Conservation (phyloP, 208 protist species). For the Phytomonas francai region DNA sequence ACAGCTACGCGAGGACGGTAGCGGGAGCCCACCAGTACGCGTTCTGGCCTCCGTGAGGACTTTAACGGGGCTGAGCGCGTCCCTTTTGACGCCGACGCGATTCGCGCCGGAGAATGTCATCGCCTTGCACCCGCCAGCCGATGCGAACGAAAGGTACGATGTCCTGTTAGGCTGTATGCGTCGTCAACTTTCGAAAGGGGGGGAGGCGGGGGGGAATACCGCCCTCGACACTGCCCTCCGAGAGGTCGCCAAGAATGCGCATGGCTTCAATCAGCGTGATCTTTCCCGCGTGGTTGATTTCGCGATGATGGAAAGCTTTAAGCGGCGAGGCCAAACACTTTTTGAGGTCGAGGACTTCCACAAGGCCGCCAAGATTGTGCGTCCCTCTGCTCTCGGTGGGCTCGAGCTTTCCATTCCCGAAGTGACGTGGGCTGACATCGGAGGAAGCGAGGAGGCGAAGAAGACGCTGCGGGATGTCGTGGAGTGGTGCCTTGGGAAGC, state of each 20-base stretch:
- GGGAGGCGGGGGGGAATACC: background rate
- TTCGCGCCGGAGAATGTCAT: conserved; percentile 18
- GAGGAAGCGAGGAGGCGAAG: conserved; percentile 91
- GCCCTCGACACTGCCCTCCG: conserved; percentile 14
- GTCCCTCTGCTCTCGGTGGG: conserved; percentile 42
- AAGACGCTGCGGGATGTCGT: conserved; percentile 86
- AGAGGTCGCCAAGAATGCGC: conserved; percentile 25
- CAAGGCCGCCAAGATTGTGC: conserved; percentile 22
- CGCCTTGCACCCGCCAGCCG: conserved; percentile 13
- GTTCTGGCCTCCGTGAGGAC: conserved; percentile 28
- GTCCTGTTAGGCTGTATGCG: too few species aligned
- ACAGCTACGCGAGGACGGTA: conserved; percentile 12
- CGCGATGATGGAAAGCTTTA: conserved; percentile 26
- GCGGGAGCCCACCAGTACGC: conserved; percentile 24
- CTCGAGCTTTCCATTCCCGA: conserved; percentile 81
- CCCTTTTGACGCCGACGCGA: conserved; percentile 15
- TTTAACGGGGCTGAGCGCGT: conserved; percentile 20
- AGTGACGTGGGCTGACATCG: conserved; percentile 92
- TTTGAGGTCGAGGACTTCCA: conserved; percentile 21
- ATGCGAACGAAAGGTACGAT: conserved; percentile 18
- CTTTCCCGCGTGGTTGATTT: conserved; percentile 32
- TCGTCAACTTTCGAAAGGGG: too few species aligned
- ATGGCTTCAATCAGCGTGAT: conserved; percentile 64
- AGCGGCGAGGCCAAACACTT: conserved; percentile 12
- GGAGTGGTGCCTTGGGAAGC: conserved; percentile 81